Evolutionary conservation across 2,329 filamentous ascomycete genomes (phyloP), one percentile per base, ranked within the genome.

Genomic region (Pyricularia grisea): DNA sequence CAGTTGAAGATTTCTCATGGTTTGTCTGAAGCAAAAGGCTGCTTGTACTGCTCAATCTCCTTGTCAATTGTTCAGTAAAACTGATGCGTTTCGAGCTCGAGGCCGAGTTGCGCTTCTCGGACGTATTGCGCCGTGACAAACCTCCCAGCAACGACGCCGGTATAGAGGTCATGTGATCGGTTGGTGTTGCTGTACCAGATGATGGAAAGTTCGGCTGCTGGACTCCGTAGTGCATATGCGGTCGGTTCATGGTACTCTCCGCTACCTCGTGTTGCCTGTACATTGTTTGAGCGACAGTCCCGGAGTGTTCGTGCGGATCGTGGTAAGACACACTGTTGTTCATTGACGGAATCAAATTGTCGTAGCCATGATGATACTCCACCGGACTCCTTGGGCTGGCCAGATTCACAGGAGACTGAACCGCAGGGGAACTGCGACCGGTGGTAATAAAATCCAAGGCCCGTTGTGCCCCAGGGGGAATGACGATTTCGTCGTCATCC

Each of bases 1-100:
- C 71, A 71, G n/a, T 75, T 74, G 58, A 79, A 76, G 71, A 79
- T 74, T 70, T 72, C 75, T 70, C 78, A 74, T 67, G 79, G 74
- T 87, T 87, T 70, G 85, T 85, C 78, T 88, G 85, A 69, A 87
- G 81, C 65, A 88, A 79, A 68, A 89, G 79, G 74, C 88, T 77
- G 75, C 84, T 88, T 74, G 85, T 88, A 67, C 85, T 88, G 75
- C 84, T 88, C 68, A 89, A 76, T 71, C 85, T 80, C 75, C 85
- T 87, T 65, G 85, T 84, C 71, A 88, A 87, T 5, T 64, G 66
- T 68, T 90, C 87, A 72, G 82, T 85, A 72, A 89, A 87, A 78
- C 85, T 88, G 69, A 87, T 81, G 70, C 85, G 81, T 78, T 88
- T 88, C 65, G 79, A 78, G 74, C 84, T 87, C 12, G 83, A 84